Percentiles rank a stretch among this genome's conserved stretches.
These are phyloP conservation scores for Trichophyton schoenleinii DNA, from an alignment of 2,329 filamentous ascomycete genomes.

Conservation along the genomic window DNA sequence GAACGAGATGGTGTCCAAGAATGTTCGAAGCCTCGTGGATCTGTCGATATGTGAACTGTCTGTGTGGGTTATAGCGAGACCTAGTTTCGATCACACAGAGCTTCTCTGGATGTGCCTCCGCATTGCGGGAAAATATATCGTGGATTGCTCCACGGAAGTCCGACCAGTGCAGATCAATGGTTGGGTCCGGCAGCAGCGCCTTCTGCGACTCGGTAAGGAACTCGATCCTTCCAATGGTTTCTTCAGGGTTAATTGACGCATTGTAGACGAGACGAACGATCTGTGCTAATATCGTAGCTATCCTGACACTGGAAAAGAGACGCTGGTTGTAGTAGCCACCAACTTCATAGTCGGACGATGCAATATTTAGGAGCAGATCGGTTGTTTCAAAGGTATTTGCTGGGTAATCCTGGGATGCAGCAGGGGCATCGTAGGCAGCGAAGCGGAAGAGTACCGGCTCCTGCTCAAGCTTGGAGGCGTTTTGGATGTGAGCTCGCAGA, in stretches of 20 bases:
- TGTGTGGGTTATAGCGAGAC: slow-evolving; percentile 39
- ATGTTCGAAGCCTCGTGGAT: slow-evolving; percentile 76
- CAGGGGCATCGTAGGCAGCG: slow-evolving; percentile 36
- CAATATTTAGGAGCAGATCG: slow-evolving; percentile 31
- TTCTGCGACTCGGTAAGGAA: slow-evolving; percentile 20
- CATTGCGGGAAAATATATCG: slow-evolving; percentile 26
- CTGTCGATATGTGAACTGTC: slow-evolving; percentile 69
- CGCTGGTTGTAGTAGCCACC: slow-evolving; percentile 35
- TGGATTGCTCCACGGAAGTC: slow-evolving; percentile 28
- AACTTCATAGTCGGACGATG: slow-evolving; percentile 19
- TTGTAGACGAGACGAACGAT: slow-evolving; percentile 30
- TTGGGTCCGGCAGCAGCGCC: slow-evolving; percentile 28
- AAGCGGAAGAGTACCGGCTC: slow-evolving; percentile 36
- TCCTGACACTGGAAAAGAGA: slow-evolving; percentile 35
- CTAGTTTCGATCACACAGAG: slow-evolving; percentile 56
- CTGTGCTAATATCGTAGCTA: slow-evolving; percentile 33
- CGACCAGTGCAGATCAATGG: slow-evolving; percentile 34
- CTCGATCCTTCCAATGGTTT: slow-evolving; percentile 33
- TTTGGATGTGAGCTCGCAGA: slow-evolving; percentile 30
- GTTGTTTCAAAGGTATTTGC: slow-evolving; percentile 34
- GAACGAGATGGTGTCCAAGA: slow-evolving; percentile 64
- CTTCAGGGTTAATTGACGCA: slow-evolving; percentile 28
- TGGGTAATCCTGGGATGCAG: slow-evolving; percentile 29
- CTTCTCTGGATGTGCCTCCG: slow-evolving; percentile 54
- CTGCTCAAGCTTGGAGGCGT: slow-evolving; percentile 28